These are phyloP conservation scores for Pyrus hybrid DNA, from an alignment of 331 rosid genomes.

Conservation along the genomic window DNA sequence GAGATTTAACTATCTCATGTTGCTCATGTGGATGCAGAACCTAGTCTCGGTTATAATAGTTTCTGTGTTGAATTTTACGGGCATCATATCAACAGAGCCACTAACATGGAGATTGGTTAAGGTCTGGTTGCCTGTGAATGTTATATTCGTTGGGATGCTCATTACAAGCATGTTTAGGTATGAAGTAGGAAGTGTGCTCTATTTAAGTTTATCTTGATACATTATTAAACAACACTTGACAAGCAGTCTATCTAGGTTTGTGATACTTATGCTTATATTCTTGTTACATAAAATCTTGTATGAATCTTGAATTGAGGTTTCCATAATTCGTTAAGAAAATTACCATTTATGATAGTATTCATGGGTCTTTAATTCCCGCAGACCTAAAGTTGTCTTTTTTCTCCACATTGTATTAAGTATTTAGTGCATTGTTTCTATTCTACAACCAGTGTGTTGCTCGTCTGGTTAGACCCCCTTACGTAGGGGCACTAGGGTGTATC, in stretches of 20 bases:
- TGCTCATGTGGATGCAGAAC: constrained; percentile 64
- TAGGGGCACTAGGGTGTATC: not conserved
- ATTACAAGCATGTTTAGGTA: constrained; percentile 98
- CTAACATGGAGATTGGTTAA: constrained; percentile 85
- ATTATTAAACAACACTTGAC: not conserved
- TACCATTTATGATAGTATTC: not conserved
- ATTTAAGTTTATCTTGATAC: not conserved
- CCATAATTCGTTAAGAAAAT: not conserved
- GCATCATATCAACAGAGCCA: constrained; percentile 81
- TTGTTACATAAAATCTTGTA: not conserved
- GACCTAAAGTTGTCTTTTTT: not conserved
- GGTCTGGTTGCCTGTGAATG: constrained; percentile 97
- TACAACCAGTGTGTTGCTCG: not conserved
- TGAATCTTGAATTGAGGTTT: not conserved
- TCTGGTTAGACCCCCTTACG: not conserved
- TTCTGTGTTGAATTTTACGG: constrained; percentile 56
- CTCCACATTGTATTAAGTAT: not conserved
- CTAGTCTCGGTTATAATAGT: constrained; percentile 77
- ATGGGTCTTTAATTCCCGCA: not conserved
- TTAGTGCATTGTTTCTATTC: not conserved
- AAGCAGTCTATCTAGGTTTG: not conserved
- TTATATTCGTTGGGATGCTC: constrained; percentile 97
- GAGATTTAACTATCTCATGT: constrained; percentile 9
- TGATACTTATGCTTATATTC: not conserved
- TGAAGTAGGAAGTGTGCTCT: constrained; percentile 11